Percentiles rank a stretch among this genome's conserved stretches.
Conservation (phyloP, 805 yeast genomes). For the Jamesozyma jinghongensis region DNA sequence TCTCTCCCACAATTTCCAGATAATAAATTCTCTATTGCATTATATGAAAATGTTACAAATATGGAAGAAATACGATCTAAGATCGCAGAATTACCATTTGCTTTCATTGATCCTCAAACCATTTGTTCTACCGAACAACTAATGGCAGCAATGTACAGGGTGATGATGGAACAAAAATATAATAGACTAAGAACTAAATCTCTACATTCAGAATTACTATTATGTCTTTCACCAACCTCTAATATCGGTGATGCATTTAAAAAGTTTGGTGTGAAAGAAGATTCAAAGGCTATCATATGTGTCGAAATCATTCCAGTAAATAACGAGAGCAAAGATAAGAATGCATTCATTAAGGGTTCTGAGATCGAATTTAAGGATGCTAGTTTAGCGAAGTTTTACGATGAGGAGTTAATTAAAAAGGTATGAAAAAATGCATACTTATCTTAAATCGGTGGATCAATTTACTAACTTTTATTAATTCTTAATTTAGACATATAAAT, state of each 20-base stretch:
- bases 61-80: slow-evolving; percentile 34
- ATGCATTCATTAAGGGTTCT: slow-evolving; percentile 22
- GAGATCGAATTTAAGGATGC: slow-evolving; percentile 30
- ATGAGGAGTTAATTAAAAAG: slow-evolving; percentile 31
- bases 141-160: slow-evolving; percentile 49
- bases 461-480: no score
- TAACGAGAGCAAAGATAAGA: slow-evolving; percentile 3
- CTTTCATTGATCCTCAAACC: slow-evolving; percentile 54
- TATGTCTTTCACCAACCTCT: slow-evolving; percentile 59
- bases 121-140: slow-evolving; percentile 56
- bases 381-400: slow-evolving; percentile 24
- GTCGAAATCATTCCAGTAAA: slow-evolving; percentile 9
- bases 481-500: slow-evolving; percentile 21
- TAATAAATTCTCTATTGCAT: slow-evolving; percentile 31
- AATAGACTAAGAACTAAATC: slow-evolving; percentile 51
- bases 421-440: slow-evolving; percentile 18
- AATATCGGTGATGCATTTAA: slow-evolving; percentile 61
- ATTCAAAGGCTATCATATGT: slow-evolving; percentile 35
- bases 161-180: slow-evolving; percentile 42
- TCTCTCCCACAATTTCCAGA: slow-evolving; percentile 42
- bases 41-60: slow-evolving; percentile 40
- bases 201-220: slow-evolving; percentile 62
- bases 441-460: no score
- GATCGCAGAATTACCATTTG: slow-evolving; percentile 47
- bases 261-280: slow-evolving; percentile 57